A percentile compares a stretch with the other conserved stretches of the same genome.
Evolutionary conservation across 345 rosid species (phyloP).

Genomic region (Eucalyptus guilfoylei): DNA sequence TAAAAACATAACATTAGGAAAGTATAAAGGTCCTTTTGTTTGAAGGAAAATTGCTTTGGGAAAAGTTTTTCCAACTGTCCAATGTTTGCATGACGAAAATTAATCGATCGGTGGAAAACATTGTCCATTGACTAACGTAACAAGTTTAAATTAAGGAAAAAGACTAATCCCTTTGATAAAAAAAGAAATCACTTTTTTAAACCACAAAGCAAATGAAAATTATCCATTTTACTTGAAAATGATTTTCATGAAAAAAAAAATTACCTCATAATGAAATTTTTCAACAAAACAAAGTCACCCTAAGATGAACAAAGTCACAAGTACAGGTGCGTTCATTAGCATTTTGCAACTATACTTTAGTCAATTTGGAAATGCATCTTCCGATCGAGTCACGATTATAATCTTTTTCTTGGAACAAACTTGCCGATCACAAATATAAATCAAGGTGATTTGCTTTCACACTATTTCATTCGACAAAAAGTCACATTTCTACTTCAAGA

Average conservation of each 20-base stretch:
- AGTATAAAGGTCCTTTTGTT: not conserved
- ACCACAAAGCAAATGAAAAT: not conserved
- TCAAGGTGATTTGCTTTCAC: not conserved
- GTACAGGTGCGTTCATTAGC: not conserved
- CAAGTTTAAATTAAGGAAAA: not conserved
- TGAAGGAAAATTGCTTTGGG: not conserved
- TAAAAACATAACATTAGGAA: not conserved
- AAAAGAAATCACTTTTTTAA: not conserved
- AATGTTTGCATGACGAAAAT: accelerated
- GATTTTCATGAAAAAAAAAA: not conserved
- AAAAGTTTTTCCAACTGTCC: accelerated
- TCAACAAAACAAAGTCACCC: accelerated
- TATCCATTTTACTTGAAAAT: not conserved
- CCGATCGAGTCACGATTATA: not conserved
- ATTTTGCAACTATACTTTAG: not conserved
- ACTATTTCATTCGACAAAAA: not conserved
- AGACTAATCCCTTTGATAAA: accelerated
- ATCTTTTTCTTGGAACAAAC: not conserved
- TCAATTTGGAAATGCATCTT: not conserved
- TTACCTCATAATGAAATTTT: accelerated
- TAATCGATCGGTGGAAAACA: accelerated
- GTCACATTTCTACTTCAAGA: not conserved
- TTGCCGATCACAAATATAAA: not conserved
- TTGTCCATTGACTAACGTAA: accelerated
- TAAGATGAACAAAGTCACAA: not conserved